Percentiles rank a stretch among this genome's conserved stretches.
Evolutionary conservation across 768 basidiomycete genomes (phyloP).

Genomic region (Austroboletus eburneus): DNA sequence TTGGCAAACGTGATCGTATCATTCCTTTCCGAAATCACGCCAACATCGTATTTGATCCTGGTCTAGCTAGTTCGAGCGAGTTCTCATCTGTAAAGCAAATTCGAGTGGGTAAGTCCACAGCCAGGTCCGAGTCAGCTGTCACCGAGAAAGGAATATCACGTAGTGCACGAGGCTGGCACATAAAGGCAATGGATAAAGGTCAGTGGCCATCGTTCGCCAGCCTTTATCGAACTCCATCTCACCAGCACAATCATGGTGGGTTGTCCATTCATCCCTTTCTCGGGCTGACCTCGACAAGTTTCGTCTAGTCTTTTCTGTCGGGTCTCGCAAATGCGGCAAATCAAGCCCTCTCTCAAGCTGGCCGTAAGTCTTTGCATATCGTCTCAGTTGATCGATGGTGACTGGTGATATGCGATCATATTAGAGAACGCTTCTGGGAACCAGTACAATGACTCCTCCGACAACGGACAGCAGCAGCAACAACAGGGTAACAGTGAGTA

Average conservation of each 20-base stretch:
- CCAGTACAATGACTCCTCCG: not conserved
- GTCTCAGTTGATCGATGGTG: not conserved
- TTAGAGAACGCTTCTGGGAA: not conserved
- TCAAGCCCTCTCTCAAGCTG: slow-evolving; percentile 42
- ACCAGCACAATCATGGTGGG: slow-evolving; percentile 23
- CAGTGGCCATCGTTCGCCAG: slow-evolving; percentile 8
- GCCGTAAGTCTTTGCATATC: not conserved
- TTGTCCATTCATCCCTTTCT: not conserved
- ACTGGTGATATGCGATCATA: not conserved
- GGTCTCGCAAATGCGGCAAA: slow-evolving; percentile 70
- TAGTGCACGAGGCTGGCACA: slow-evolving; percentile 9
- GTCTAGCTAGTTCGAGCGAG: too few relatives aligned
- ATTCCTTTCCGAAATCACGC: too few relatives aligned
- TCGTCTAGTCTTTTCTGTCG: slow-evolving; percentile 57
- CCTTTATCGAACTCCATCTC: slow-evolving; percentile 5
- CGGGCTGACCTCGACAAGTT: not conserved
- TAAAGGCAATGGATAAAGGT: slow-evolving; percentile 1
- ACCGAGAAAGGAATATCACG: slow-evolving; percentile 21
- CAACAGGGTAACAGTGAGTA: not conserved
- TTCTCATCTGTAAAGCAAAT: too few relatives aligned
- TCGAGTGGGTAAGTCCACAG: too few relatives aligned
- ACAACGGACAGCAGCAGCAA: not conserved
- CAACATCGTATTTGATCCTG: too few relatives aligned
- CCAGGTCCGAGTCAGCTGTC: slow-evolving; percentile 17
- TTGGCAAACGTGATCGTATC: too few relatives aligned